Evolutionary conservation across 108 stramenopile genomes (phyloP).

Genomic region (Bacterosira constricta): DNA sequence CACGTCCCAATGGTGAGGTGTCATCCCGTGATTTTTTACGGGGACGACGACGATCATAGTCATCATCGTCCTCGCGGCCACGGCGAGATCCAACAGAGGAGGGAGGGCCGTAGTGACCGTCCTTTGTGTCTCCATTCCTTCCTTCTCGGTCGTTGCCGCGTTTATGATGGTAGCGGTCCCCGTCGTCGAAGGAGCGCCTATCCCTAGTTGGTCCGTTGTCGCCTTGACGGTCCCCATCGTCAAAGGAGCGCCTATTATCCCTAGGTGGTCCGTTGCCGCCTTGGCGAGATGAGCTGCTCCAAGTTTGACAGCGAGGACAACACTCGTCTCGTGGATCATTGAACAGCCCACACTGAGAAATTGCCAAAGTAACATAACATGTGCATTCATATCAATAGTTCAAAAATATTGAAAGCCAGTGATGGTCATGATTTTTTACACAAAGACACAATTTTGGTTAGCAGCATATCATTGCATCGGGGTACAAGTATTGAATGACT

Average conservation of each 20-base stretch:
- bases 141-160: neutral
- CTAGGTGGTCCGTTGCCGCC: neutral
- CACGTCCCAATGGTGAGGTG: slow-evolving; percentile 8
- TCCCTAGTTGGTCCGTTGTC: slow-evolving; percentile 2
- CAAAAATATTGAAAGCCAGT: no score
- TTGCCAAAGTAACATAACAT: neutral
- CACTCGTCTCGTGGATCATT: slow-evolving; percentile 25
- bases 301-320: slow-evolving; percentile 27
- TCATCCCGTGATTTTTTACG: slow-evolving; percentile 7
- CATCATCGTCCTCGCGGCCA: slow-evolving; percentile 1
- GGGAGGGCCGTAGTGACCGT: slow-evolving; percentile 7
- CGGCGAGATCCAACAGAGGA: neutral
- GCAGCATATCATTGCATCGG: neutral
- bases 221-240: neutral
- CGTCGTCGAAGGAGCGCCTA: neutral
- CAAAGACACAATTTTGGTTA: neutral
- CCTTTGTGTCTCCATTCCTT: neutral
- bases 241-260: neutral
- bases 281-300: slow-evolving; percentile 3
- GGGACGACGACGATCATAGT: neutral
- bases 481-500: neutral
- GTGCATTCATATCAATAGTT: neutral
- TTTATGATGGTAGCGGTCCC: neutral
- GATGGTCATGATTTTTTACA: no score
- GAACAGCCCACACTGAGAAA: slow-evolving; percentile 26